A percentile compares a stretch with the other conserved stretches of the same genome.
phyloP scores from a whole-genome alignment of 257 asterid genomes.

The Craterostigma plantagineum region DNA sequence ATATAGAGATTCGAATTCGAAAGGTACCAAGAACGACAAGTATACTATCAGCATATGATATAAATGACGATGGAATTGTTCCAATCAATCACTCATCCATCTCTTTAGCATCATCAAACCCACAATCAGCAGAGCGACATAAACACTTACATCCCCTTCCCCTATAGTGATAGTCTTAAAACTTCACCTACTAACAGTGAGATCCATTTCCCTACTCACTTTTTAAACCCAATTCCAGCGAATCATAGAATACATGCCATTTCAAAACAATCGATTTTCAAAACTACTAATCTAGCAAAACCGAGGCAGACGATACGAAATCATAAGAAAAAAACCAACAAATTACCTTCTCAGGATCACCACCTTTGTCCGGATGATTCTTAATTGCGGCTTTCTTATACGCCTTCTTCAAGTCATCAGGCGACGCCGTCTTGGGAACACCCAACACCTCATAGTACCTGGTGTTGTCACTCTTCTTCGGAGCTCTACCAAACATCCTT shows the following conservation, averaged over 20 bases:
- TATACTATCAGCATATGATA: too few species aligned
- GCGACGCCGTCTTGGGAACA: slow-evolving; percentile 28
- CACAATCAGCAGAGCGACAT: too few species aligned
- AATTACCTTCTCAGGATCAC: slow-evolving; percentile 49
- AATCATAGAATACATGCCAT: too few species aligned
- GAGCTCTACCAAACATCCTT: slow-evolving; percentile 22
- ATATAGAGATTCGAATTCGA: too few species aligned
- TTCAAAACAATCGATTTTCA: neutral
- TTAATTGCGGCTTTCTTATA: slow-evolving; percentile 50
- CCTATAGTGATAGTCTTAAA: too few species aligned
- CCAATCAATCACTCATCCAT: too few species aligned
- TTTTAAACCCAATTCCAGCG: too few species aligned
- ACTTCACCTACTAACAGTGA: too few species aligned
- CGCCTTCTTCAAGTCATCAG: slow-evolving; percentile 44
- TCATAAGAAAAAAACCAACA: neutral
- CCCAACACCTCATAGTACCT: slow-evolving; percentile 16
- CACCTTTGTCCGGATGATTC: slow-evolving; percentile 59
- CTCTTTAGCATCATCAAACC: too few species aligned
- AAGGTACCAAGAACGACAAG: neutral
- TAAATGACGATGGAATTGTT: too few species aligned
- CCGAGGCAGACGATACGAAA: neutral
- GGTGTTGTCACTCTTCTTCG: slow-evolving; percentile 18
- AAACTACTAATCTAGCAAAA: neutral
- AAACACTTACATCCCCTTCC: too few species aligned
- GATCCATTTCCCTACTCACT: too few species aligned